phyloP scores from a whole-genome alignment of 352 stramenopile genomes.

The Globisporangium abappressorium region DNA sequence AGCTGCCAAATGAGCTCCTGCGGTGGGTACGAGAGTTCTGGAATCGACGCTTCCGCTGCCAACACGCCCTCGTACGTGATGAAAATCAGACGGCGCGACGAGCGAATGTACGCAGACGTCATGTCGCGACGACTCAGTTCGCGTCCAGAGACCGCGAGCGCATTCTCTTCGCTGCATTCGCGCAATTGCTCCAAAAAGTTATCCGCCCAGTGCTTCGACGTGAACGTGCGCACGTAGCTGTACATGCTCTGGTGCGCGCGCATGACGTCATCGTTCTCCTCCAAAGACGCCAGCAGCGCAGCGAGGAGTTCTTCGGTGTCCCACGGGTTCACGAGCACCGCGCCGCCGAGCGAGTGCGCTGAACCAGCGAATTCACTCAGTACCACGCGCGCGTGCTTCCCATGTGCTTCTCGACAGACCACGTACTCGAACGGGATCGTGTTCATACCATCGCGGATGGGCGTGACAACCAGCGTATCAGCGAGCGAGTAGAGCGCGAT shows the following conservation, averaged over 20 bases:
- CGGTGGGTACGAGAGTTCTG: conserved; percentile 81
- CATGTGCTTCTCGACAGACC: conserved; percentile 72
- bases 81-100: conserved; percentile 69
- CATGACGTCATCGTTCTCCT: conserved; percentile 68
- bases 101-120: conserved; percentile 76
- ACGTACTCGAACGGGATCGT: conserved; percentile 90
- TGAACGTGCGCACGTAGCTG: conserved; percentile 80
- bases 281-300: conserved; percentile 46
- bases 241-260: conserved; percentile 80
- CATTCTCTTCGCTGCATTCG: conserved; percentile 77
- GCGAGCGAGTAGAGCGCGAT: conserved; percentile 88
- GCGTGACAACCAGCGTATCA: conserved; percentile 81
- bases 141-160: conserved; percentile 55
- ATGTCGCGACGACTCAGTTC: conserved; percentile 85
- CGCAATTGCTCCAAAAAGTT: conserved; percentile 80
- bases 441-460: conserved; percentile 90
- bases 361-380: conserved; percentile 90
- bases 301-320: conserved; percentile 75
- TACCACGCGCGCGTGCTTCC: conserved; percentile 79
- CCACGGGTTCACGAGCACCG: conserved; percentile 86
- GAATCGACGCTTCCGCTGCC: conserved; percentile 76
- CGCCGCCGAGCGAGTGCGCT: conserved; percentile 82
- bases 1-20: conserved; percentile 84
- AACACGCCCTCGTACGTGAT: conserved; percentile 91
- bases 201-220: conserved; percentile 66